These are phyloP conservation scores for Coemansia sp. DNA, from an alignment of 192 early-diverging fungal genomes.

Conservation along the genomic window DNA sequence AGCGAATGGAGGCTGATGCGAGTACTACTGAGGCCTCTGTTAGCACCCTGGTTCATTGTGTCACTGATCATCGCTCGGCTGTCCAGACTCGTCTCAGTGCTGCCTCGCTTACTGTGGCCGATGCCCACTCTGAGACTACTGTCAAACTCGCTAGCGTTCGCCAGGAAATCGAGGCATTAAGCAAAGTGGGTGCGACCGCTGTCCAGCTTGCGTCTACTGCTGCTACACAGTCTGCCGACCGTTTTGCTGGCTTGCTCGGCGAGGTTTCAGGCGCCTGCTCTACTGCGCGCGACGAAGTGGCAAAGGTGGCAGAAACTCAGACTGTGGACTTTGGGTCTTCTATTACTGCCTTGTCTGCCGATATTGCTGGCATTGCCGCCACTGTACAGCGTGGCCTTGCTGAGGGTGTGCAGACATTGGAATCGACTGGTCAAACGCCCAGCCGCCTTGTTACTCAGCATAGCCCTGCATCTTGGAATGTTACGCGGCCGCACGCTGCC, in stretches of 20 bases:
- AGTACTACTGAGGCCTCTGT: background rate
- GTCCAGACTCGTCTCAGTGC: background rate
- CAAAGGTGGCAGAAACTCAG: slow-evolving; percentile 11
- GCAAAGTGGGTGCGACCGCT: background rate
- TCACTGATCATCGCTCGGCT: no score
- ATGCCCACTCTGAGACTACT: background rate
- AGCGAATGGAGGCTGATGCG: background rate
- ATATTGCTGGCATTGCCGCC: background rate
- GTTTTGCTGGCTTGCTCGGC: background rate
- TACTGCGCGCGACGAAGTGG: slow-evolving; percentile 17
- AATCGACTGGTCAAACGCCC: slow-evolving; percentile 13
- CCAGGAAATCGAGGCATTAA: background rate
- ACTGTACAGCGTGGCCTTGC: background rate
- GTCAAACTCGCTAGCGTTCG: background rate
- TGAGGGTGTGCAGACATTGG: slow-evolving; percentile 9
- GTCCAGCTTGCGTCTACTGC: background rate
- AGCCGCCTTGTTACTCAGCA: slow-evolving; percentile 5
- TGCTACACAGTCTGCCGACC: background rate
- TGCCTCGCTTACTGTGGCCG: background rate
- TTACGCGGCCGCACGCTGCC: slow-evolving; percentile 20
- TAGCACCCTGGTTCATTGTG: background rate
- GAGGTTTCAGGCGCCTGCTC: background rate
- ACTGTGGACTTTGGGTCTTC: background rate
- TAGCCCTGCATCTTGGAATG: slow-evolving; percentile 22
- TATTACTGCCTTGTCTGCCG: slow-evolving; percentile 13